Evolutionary conservation across 202 grass and related monocot species (phyloP), one percentile per base, ranked within the genome.

Genomic region (Panicum hallii): DNA sequence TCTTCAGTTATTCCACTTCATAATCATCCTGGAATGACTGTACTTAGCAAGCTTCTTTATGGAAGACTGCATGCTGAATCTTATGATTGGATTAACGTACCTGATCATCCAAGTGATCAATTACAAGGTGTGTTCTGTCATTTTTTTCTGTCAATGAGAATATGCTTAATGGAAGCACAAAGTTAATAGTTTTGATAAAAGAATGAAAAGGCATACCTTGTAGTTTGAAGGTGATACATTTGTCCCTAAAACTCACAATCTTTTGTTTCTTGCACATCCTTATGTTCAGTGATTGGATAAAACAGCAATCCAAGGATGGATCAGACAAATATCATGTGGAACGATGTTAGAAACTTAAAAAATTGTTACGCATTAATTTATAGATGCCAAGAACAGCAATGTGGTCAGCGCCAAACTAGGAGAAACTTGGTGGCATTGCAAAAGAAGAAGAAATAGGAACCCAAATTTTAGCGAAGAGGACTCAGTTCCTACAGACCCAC

Each of bases 1-100:
- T 95, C 90, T 77, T 99, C 93, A 44, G 90, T 99, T 82, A 99
- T 99, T 79, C 96, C 96, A 73, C 96, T 99, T 92, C 96, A 99
- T 77, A 94, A 99, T 81, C 96, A 99, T 87, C 96, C 96, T 15
- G 84, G 90, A 76, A 99, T 99, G 97, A 99, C 97, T 57, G 96
- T 99, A 32, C 88, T 99, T 58, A 99, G 96, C 88, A 99, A 96
- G 75, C 93, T 99, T 92, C 88, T 99, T 54, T 99, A 99, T 74
- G 93, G 96, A 64, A 90, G 71, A 43, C 17, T 99, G 82, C 93
- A 95, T 43, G 91, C 91, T 1, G 92, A 92, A 82, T 99, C 96
- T 19, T 99, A 94, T 90, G 96, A 99, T 83, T 99, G 91, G 93
- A 76, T 99, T 57, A 88, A 96, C 70, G n/a, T 86, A 62, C 81